These are phyloP conservation scores for Stemphylium lycopersici DNA, from an alignment of 2,329 filamentous ascomycete genomes.

Conservation along the genomic window DNA sequence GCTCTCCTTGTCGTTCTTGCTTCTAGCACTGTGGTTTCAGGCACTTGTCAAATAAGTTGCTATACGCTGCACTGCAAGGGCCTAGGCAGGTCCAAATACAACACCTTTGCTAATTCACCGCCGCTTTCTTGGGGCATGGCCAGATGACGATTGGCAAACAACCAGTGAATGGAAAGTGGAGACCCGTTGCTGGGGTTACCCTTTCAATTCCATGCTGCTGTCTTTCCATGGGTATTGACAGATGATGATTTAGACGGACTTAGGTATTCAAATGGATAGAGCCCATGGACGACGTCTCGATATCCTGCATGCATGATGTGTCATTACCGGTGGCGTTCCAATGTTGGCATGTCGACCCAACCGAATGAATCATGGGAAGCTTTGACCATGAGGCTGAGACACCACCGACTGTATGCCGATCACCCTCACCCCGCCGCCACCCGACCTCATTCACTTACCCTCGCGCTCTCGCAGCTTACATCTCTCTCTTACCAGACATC, in stretches of 20 bases:
- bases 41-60: no score
- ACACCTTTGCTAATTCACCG: not conserved
- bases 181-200: not conserved
- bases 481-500: conserved; percentile 9
- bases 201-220: not conserved
- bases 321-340: conserved; percentile 10
- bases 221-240: not conserved
- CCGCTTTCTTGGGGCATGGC: not conserved
- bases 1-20: no score
- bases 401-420: conserved; percentile 3
- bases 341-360: conserved; percentile 15
- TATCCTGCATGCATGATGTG: conserved; percentile 1
- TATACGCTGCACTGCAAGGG: not conserved
- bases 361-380: conserved; percentile 13
- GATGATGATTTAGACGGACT: not conserved
- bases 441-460: conserved; percentile 13
- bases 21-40: no score
- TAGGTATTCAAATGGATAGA: not conserved
- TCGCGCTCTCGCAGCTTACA: conserved; percentile 9
- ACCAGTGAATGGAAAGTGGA: not conserved
- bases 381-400: conserved; percentile 23
- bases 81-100: not conserved
- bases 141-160: not conserved
- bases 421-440: conserved; percentile 21
- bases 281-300: not conserved